Evolutionary conservation across 1,139 yeast species (phyloP).

Genomic region (Hansenula anomala): DNA sequence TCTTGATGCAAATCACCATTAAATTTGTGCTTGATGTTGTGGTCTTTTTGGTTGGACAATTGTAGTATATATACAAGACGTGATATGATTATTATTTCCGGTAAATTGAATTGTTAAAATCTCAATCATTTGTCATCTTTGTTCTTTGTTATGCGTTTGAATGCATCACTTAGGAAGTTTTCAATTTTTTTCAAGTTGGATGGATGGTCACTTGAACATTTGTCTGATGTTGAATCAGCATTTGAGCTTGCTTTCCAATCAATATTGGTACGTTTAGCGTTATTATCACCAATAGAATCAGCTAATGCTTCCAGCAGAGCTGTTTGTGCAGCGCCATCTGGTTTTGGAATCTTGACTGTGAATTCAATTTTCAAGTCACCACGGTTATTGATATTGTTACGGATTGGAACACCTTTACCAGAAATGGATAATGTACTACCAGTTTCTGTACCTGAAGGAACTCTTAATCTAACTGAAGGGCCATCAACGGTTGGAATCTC

Average conservation of each 20-base stretch:
- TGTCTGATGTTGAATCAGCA: conserved; percentile 16
- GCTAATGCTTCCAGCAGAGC: conserved; percentile 95
- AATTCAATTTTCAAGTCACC: conserved; percentile 81
- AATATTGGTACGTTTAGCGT: conserved; percentile 69
- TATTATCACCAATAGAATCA: conserved; percentile 75
- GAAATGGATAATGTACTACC: conserved; percentile 76
- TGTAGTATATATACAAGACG: too few species aligned
- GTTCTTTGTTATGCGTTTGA: conserved; percentile 42
- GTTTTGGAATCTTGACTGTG: conserved; percentile 66
- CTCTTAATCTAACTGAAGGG: conserved; percentile 65
- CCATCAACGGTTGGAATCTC: conserved; percentile 86
- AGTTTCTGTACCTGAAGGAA: conserved; percentile 82
- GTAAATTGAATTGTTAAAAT: too few species aligned
- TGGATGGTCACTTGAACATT: conserved; percentile 40
- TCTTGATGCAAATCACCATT: too few species aligned
- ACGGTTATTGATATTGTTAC: conserved; percentile 50
- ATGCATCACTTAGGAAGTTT: conserved; percentile 56
- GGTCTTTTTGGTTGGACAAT: too few species aligned
- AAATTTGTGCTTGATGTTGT: too few species aligned
- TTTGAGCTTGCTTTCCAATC: conserved; percentile 51
- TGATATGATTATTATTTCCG: too few species aligned
- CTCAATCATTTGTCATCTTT: neutral
- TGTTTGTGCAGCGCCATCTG: conserved; percentile 81
- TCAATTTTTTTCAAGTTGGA: conserved; percentile 58
- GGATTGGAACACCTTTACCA: conserved; percentile 81